Evolutionary conservation across 2,329 filamentous ascomycete genomes (phyloP).

Genomic region (Davidsoniella virescens): DNA sequence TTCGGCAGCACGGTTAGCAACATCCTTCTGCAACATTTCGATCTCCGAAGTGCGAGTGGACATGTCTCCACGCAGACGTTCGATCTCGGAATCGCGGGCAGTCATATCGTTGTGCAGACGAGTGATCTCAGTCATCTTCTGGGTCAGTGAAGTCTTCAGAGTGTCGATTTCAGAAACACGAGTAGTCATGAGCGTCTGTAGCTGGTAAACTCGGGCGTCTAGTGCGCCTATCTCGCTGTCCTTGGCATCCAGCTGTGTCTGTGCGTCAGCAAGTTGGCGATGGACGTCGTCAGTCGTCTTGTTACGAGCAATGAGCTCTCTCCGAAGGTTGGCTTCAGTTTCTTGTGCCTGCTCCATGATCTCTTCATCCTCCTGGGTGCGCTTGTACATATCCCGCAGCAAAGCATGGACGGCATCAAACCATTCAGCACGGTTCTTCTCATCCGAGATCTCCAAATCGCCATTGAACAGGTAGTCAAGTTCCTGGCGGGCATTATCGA

Average conservation of each 20-base stretch:
- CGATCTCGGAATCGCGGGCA: background rate
- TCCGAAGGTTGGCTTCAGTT: constrained; percentile 36
- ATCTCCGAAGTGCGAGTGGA: background rate
- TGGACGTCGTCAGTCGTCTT: constrained; percentile 32
- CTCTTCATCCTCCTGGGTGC: constrained; percentile 32
- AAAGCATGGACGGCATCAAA: constrained; percentile 36
- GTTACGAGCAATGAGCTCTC: constrained; percentile 38
- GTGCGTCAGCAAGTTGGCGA: constrained; percentile 24
- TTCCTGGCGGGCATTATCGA: constrained; percentile 42
- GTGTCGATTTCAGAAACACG: constrained; percentile 37
- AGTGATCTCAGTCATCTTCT: too few species aligned
- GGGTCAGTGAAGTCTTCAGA: too few species aligned
- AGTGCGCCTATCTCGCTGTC: constrained; percentile 29
- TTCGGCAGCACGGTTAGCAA: background rate
- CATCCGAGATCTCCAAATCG: constrained; percentile 36
- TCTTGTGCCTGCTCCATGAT: constrained; percentile 43
- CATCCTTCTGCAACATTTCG: background rate
- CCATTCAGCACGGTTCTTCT: constrained; percentile 36
- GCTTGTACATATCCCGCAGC: constrained; percentile 32
- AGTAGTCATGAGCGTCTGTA: constrained; percentile 29
- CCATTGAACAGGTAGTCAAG: constrained; percentile 46
- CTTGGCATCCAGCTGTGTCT: constrained; percentile 22
- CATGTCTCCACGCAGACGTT: constrained; percentile 1
- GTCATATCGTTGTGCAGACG: background rate
- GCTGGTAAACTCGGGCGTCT: constrained; percentile 31